Evolutionary conservation across 2,329 filamentous ascomycete genomes (phyloP), one percentile per base, ranked within the genome.

Genomic region (Tolypocladium inflatum): DNA sequence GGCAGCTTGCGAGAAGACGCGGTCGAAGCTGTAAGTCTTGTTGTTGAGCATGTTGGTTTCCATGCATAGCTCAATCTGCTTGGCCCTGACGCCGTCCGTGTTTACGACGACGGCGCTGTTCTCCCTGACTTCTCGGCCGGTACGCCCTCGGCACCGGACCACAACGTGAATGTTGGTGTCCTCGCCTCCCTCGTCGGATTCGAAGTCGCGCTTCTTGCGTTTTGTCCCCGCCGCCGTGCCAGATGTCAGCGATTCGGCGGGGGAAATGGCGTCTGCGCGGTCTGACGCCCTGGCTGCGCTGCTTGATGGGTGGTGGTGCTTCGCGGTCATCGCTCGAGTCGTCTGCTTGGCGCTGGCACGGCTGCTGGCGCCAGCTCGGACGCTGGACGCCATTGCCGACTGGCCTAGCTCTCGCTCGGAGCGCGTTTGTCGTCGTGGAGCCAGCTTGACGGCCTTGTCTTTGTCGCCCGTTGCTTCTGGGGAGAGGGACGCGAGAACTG

Each of bases 81-180:
- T 91, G 26, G 52, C 91, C 73, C 90, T 93, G 61, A 91, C 86
- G n/a, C 90, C 91, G 65, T 94, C 89, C 4, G 92, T 93, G 30
- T 82, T 85, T 11, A 99, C 85, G 1, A 97, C 92, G 2, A 97
- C 91, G 43, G 91, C 90, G 70, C 91, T 97, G 74, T 96, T 99
- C 72, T 99, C 94, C 65, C 86, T 83, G 56, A 97, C 86, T 75
- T 99, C 94, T 64, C 93, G 87, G 65, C 96, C 90, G 70, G 89
- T 97, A 62, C 94, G 88, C 7, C 93, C 94, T 64, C 94, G 85
- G 76, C 93, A 97, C 62, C 94, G 84, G 58, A 99, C 94, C 39
- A 97, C 92, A 52, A 99, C 94, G 70, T 95, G 94, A 74, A 99
- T 99, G 70, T 96, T 99, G 8, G 93, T 97, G 73, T 96, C 91